Conservation (phyloP, 345 rosid species). For the Boechera divaricarpa region DNA sequence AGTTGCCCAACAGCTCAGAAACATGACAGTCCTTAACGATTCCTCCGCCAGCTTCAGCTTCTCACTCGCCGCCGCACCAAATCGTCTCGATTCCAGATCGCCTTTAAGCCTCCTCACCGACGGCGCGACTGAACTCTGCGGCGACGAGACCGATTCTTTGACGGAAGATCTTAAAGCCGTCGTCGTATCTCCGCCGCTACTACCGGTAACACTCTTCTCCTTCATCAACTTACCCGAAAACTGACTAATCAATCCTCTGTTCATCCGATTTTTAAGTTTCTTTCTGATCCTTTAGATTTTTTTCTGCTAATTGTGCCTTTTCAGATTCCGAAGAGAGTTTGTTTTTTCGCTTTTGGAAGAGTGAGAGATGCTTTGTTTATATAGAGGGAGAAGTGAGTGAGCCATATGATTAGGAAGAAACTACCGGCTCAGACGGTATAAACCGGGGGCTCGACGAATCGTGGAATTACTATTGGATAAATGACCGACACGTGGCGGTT, state of each 20-base stretch:
- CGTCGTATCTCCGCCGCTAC: slow-evolving; percentile 43
- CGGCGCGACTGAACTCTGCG: slow-evolving; percentile 37
- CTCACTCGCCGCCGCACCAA: slow-evolving; percentile 49
- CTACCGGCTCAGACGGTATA: slow-evolving; percentile 35
- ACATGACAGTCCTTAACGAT: slow-evolving; percentile 80
- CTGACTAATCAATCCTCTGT: slow-evolving; percentile 46
- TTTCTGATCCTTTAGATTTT: not conserved
- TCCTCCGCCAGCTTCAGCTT: slow-evolving; percentile 70
- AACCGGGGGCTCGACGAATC: slow-evolving; percentile 5
- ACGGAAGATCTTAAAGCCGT: slow-evolving; percentile 47
- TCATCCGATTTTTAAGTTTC: not conserved
- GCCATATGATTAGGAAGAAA: slow-evolving; percentile 34
- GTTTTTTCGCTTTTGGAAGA: not conserved
- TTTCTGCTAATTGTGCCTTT: not conserved
- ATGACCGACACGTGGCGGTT: slow-evolving; percentile 38
- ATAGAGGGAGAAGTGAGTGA: slow-evolving; percentile 31
- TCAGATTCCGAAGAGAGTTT: slow-evolving; percentile 24
- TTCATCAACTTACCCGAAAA: slow-evolving; percentile 52
- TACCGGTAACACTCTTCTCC: slow-evolving; percentile 57
- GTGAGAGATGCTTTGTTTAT: slow-evolving; percentile 13
- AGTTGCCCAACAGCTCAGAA: slow-evolving; percentile 88
- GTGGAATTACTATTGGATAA: not conserved
- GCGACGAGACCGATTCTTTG: slow-evolving; percentile 45
- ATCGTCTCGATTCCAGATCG: slow-evolving; percentile 50
- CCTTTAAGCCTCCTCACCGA: slow-evolving; percentile 55